These are phyloP conservation scores for Ophiostoma tasmaniense DNA, from an alignment of 2,329 filamentous ascomycete genomes.

Conservation along the genomic window DNA sequence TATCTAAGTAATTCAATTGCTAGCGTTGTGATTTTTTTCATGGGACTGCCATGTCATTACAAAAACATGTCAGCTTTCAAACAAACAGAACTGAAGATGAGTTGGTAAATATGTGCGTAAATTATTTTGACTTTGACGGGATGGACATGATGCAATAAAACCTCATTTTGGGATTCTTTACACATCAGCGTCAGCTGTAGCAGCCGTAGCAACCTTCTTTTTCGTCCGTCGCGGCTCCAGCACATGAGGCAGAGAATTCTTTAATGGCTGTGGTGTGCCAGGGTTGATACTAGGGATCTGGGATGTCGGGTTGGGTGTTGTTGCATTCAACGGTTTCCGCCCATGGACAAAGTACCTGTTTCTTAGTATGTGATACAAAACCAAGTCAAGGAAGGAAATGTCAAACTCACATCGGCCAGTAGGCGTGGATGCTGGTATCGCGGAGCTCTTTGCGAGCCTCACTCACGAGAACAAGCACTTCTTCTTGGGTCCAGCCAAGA, in stretches of 20 bases:
- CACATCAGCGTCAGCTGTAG: not conserved
- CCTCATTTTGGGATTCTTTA: not conserved
- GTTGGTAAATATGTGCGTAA: too few species aligned
- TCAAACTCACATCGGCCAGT: slow-evolving; percentile 23
- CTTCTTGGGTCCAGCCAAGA: slow-evolving; percentile 25
- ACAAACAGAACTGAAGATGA: too few species aligned
- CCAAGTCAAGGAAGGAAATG: too few species aligned
- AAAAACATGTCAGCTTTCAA: too few species aligned
- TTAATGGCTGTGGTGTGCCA: not conserved
- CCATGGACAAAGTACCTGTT: slow-evolving; percentile 14
- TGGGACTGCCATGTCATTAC: too few species aligned
- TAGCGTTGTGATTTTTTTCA: too few species aligned
- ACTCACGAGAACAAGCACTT: slow-evolving; percentile 22
- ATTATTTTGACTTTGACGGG: not conserved
- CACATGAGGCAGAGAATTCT: not conserved
- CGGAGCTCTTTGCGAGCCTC: slow-evolving; percentile 21
- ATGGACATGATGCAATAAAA: not conserved
- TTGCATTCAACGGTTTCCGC: slow-evolving; percentile 11
- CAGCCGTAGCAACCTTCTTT: not conserved
- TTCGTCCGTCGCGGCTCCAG: not conserved
- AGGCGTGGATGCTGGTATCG: slow-evolving; percentile 24
- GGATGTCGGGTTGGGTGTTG: not conserved
- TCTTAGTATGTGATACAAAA: not conserved
- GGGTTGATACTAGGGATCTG: not conserved
- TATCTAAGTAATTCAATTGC: too few species aligned